These are phyloP conservation scores for Neofusicoccum kwambonambiense DNA, from an alignment of 2,329 filamentous ascomycete species.

Conservation along the genomic window DNA sequence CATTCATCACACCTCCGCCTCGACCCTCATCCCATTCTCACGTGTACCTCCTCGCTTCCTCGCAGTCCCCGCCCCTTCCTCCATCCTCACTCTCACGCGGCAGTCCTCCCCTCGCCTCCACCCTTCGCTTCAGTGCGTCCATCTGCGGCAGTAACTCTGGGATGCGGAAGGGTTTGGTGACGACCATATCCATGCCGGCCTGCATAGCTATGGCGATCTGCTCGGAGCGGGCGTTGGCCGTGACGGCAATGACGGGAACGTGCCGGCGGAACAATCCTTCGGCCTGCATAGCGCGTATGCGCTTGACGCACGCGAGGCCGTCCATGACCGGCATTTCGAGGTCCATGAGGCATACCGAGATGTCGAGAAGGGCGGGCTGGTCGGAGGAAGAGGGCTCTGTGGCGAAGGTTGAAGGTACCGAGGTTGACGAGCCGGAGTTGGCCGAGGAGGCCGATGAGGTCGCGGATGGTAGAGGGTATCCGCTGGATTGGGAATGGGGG, in stretches of 20 bases:
- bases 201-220: constrained; percentile 32
- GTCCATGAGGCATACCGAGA: constrained; percentile 37
- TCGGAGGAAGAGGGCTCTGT: not conserved
- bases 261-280: constrained; percentile 26
- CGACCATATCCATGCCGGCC: constrained; percentile 36
- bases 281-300: constrained; percentile 34
- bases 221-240: constrained; percentile 36
- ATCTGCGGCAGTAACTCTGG: constrained; percentile 33
- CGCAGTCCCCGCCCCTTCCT: not conserved
- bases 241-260: constrained; percentile 37
- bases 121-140: constrained; percentile 14
- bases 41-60: not conserved
- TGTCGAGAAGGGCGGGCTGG: constrained; percentile 18
- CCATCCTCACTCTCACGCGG: not conserved
- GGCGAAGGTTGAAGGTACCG: not conserved
- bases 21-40: too few species aligned
- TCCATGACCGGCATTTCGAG: constrained; percentile 42
- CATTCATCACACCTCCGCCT: too few species aligned
- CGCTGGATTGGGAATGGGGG: too few species aligned
- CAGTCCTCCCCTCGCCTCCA: not conserved
- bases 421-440: not conserved
- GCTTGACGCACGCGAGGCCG: constrained; percentile 32
- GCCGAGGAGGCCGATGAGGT: too few species aligned
- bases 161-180: constrained; percentile 36
- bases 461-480: too few species aligned